phyloP scores from a whole-genome alignment of 1,284 basidiomycete species.

The Meripilus lineatus region DNA sequence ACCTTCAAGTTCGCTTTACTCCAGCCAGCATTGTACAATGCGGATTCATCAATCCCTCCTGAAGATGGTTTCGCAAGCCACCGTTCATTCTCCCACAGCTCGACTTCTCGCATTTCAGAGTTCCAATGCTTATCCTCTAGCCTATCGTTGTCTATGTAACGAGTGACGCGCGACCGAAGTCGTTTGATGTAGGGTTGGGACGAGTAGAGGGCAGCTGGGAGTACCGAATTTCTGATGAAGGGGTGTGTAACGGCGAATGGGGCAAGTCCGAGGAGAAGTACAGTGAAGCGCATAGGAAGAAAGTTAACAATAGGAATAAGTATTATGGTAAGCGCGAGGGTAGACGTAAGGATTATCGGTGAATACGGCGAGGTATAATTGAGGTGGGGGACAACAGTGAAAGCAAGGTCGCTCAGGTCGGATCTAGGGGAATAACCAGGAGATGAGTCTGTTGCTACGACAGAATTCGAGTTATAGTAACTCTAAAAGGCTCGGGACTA shows the following conservation, averaged over 20 bases:
- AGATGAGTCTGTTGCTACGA: background rate
- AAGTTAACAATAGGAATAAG: constrained; percentile 40
- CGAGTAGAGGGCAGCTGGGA: constrained; percentile 23
- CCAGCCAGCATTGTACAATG: constrained; percentile 37
- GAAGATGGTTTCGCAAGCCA: constrained; percentile 27
- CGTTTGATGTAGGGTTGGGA: constrained; percentile 17
- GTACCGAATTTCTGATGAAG: constrained; percentile 27
- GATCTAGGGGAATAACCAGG: constrained; percentile 31
- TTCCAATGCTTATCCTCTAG: constrained; percentile 61
- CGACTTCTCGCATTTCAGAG: constrained; percentile 58
- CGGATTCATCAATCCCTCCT: constrained; percentile 20
- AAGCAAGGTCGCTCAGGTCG: constrained; percentile 34
- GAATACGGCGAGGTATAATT: constrained; percentile 53
- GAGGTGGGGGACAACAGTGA: constrained; percentile 35
- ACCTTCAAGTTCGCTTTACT: constrained; percentile 49
- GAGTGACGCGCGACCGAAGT: constrained; percentile 29
- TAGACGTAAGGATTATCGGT: constrained; percentile 44
- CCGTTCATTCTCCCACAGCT: constrained; percentile 76
- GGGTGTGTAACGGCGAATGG: constrained; percentile 56
- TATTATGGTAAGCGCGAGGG: constrained; percentile 40
- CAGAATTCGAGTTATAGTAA: background rate
- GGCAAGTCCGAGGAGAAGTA: constrained; percentile 48
- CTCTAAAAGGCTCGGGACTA: no score
- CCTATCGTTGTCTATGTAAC: constrained; percentile 56
- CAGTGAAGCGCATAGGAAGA: constrained; percentile 55